Base-by-base conservation (phyloP, 1,284 basidiomycete species). In the Irpex sp. region DNA sequence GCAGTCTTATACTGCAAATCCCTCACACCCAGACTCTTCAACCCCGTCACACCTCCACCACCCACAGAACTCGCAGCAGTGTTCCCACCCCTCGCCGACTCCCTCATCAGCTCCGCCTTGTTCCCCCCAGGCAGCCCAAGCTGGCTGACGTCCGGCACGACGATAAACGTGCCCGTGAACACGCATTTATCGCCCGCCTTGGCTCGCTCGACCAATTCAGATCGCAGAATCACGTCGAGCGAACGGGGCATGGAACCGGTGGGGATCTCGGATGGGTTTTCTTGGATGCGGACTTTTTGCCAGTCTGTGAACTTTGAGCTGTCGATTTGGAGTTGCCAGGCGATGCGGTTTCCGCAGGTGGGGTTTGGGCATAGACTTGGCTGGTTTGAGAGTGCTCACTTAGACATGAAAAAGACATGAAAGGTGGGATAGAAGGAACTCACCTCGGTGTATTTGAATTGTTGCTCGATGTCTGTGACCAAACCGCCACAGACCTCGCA, bases 401-500 rank as follows among this genome's bases (percentile, higher is more conserved):
- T 15, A 62, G 56, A 1, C 5, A 34, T 60, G 65, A 61, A 64
- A 60, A 65, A 61, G 7, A 40, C 17, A 19, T 51, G 57, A 9
- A 34, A 31, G 2, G 31, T 31, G 19, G 34, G 52, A 56, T 37
- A 40, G 5, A 40, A 19, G n/a, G 55, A 6, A 67, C 76, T 59
- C 62, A 94, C 94, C 81, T 99, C 97, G 21, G 97, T 99, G 76
- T 98, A 99, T 76, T 98, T 98, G 85, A 99, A 99, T 75, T 99
- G 97, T 74, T 99, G 97, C 75, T 99, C 97, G 60, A 99, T 91
- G 70, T 98, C 96, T 64, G 92, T 87, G n/a, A 98, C 90, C 6
- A 91, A 81, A 47, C 91, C 92, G 60, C 87, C 85, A 76, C 97
- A 99, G 52, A 91, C 84, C 73, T 93, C 90, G 73, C 97, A 99